Evolutionary conservation across 2,329 filamentous ascomycete genomes (phyloP).

Genomic region (Sodiomyces alkalinus): DNA sequence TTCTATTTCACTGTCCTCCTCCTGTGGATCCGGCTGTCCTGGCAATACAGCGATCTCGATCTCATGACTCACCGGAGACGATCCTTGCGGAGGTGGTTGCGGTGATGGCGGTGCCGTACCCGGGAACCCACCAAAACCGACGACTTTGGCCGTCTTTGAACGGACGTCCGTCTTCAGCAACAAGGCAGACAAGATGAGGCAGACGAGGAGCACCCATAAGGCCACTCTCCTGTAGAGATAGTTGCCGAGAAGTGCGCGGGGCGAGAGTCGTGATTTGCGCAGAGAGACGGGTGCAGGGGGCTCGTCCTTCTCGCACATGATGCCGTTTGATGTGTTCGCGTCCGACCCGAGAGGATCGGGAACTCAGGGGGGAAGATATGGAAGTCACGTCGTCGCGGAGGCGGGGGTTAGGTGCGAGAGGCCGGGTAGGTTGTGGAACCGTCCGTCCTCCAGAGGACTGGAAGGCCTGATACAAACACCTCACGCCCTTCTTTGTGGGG

Average conservation of each 20-base stretch:
- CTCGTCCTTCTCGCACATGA: conserved; percentile 1
- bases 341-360: conserved; percentile 8
- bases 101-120: background rate
- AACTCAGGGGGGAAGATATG: conserved; percentile 8
- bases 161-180: conserved; percentile 19
- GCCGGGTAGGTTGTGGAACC: no score
- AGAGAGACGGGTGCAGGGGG: background rate
- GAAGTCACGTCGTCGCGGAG: conserved; percentile 8
- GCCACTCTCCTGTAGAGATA: conserved; percentile 37
- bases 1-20: no score
- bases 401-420: no score
- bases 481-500: no score
- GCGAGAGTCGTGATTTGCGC: conserved; percentile 22
- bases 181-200: conserved; percentile 23
- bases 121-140: conserved; percentile 9
- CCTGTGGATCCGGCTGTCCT: no score
- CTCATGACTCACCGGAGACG: no score
- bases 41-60: no score
- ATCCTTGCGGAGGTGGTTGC: background rate
- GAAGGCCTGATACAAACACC: no score
- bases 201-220: conserved; percentile 29
- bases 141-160: conserved; percentile 9
- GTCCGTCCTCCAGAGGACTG: no score
- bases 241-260: conserved; percentile 32
- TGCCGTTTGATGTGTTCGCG: conserved; percentile 2